Conservation (phyloP, 225 moss, liverwort and hornwort genomes). For the Sphagnum tenellum region DNA sequence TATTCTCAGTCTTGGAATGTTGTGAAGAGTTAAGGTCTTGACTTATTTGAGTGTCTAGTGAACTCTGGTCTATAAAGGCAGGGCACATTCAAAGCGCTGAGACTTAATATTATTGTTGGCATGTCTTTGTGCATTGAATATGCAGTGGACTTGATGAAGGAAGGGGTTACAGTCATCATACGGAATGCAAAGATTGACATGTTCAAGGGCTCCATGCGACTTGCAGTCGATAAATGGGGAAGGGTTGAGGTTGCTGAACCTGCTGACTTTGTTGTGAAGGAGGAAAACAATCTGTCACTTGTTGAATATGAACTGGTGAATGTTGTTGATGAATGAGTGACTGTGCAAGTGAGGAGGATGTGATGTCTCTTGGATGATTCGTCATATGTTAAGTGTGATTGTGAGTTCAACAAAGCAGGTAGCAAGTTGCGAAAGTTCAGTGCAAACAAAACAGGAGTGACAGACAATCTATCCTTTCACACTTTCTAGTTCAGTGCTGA, state of each 20-base stretch:
- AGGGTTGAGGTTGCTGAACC: slow-evolving; percentile 86
- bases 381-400: slow-evolving; percentile 26
- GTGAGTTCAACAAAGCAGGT: slow-evolving; percentile 17
- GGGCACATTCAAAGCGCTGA: no score
- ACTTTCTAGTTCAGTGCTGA: slow-evolving; percentile 50
- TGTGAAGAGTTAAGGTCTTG: no score
- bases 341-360: slow-evolving; percentile 28
- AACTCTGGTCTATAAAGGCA: no score
- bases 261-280: slow-evolving; percentile 76
- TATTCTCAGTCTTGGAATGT: no score
- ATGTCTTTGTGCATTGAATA: no score
- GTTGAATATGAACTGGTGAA: slow-evolving; percentile 99
- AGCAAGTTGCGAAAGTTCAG: slow-evolving; percentile 20
- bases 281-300: slow-evolving; percentile 93
- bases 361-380: slow-evolving; percentile 16
- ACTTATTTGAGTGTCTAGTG: no score
- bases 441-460: slow-evolving; percentile 38
- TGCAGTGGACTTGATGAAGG: slow-evolving; percentile 90
- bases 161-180: slow-evolving; percentile 80
- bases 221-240: slow-evolving; percentile 99
- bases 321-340: slow-evolving; percentile 80
- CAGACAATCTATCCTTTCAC: slow-evolving; percentile 53
- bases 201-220: slow-evolving; percentile 99
- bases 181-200: slow-evolving; percentile 99
- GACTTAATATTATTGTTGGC: no score